Base-by-base conservation (phyloP, 306 rosid genomes). In the Abrus precatorius region DNA sequence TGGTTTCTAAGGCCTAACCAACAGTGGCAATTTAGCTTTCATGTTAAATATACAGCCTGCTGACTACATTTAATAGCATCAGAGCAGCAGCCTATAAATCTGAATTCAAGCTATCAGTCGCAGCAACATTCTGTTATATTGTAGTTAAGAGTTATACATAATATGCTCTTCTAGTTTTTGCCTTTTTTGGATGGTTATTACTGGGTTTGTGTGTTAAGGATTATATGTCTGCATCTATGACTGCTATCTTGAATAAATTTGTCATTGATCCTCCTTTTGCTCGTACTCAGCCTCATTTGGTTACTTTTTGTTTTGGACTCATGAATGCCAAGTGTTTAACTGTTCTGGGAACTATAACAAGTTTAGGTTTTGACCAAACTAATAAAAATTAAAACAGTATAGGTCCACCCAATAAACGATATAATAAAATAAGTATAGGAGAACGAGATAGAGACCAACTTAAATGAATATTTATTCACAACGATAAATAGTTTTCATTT, bases 1-100 rank as follows among this genome's bases (percentile, higher is more conserved):
- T 86, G 91, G 91, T 59, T 88, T 88, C 72, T 88, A 79, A 76
- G 80, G 44, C 33, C 69, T 27, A 12, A 47, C 50, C 76, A 44
- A 57, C 41, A 68, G 80, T 71, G 69, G 56, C 48, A 53, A 80
- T 45, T 72, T 41, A 34, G 79, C 75, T 40, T 52, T 40, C 72
- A 52, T 82, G 86, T 76, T 85, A 49, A 54, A 48, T 29, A 64
- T 29, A 41, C 38, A 62, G 63, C 29, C 41, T 67, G 70, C 64
- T 38, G 65, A 34, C 74, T 41, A 76, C 80, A 81, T 61, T 40
- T 45, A 69, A 53, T 69, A 63, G 71, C 65, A 48, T 72, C 53
- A 50, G 80, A 48, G 75, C 53, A 50, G 80, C 29, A 64, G 49
- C 73, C 63, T 74, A 66, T 43, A 75, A 80, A 84, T 80, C 66